Conservation (phyloP, 345 rosid species). For the Salix dunnii region DNA sequence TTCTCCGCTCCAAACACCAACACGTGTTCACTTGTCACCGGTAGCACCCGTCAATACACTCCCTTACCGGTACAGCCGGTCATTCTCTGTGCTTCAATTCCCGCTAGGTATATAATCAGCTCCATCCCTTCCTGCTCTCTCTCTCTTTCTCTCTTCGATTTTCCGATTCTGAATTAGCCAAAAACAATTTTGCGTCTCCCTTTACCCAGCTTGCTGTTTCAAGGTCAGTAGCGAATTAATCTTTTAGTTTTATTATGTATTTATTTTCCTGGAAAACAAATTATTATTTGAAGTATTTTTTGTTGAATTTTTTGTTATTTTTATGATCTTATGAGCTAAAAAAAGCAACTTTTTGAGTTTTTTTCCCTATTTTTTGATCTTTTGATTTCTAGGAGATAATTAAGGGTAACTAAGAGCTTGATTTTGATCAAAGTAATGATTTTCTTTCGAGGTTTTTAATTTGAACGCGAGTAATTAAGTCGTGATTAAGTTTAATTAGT, state of each 20-base stretch:
- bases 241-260: not conserved
- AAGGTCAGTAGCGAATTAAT: constrained; percentile 31
- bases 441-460: constrained; percentile 13
- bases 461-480: constrained; percentile 19
- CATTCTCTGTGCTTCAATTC: constrained; percentile 29
- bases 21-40: constrained; percentile 25
- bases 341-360: constrained; percentile 10
- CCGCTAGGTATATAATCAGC: constrained; percentile 50
- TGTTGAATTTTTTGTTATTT: constrained; percentile 10
- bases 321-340: constrained; percentile 27
- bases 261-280: not conserved
- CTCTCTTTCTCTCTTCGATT: constrained; percentile 2
- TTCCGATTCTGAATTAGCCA: constrained; percentile 11
- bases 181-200: constrained; percentile 29
- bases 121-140: constrained; percentile 8
- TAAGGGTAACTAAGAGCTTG: not conserved
- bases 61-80: constrained; percentile 38
- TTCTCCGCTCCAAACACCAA: not conserved
- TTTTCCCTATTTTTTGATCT: constrained; percentile 23
- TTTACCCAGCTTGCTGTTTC: constrained; percentile 33
- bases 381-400: not conserved
- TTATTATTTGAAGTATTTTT: not conserved
- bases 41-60: constrained; percentile 17
- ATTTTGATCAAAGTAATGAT: constrained; percentile 5
- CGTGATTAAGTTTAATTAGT: constrained; percentile 13